Percentiles rank a stretch among this genome's conserved stretches.
phyloP scores from a whole-genome alignment of 2,329 filamentous ascomycete genomes.

The Fusarium praegraminearum region DNA sequence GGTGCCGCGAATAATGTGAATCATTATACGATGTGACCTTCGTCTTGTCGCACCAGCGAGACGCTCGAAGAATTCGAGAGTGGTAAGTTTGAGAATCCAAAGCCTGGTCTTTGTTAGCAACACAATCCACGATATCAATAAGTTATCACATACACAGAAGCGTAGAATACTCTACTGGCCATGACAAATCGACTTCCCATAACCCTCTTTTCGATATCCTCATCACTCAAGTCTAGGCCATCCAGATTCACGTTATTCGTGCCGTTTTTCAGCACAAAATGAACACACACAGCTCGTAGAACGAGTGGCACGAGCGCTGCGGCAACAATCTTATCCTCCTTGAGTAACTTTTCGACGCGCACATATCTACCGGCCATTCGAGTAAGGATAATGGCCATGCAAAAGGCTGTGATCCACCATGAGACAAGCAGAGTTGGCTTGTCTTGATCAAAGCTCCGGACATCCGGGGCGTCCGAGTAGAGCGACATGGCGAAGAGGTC shows the following conservation, averaged over 20 bases:
- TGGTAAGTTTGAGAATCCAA: constrained; percentile 89
- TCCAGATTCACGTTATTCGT: constrained; percentile 82
- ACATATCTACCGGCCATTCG: constrained; percentile 83
- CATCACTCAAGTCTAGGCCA: constrained; percentile 26
- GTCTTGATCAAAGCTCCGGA: constrained; percentile 62
- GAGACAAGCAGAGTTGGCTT: constrained; percentile 90
- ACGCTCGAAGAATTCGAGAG: constrained; percentile 89
- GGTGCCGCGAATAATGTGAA: constrained; percentile 77
- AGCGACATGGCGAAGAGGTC: constrained; percentile 60
- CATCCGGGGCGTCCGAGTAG: constrained; percentile 64
- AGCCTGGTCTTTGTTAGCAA: constrained; percentile 65
- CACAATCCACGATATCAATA: not conserved
- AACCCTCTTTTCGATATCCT: constrained; percentile 66
- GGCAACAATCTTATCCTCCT: constrained; percentile 86
- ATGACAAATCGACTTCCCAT: constrained; percentile 84
- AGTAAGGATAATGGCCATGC: constrained; percentile 81
- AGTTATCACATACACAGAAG: constrained; percentile 75
- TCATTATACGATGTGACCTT: constrained; percentile 74
- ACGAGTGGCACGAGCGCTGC: constrained; percentile 81
- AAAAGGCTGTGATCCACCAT: constrained; percentile 91
- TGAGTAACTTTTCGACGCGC: constrained; percentile 83
- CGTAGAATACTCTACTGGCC: constrained; percentile 83
- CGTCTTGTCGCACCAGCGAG: constrained; percentile 84
- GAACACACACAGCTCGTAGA: constrained; percentile 82
- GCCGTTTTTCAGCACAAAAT: constrained; percentile 84